A percentile compares a stretch with the other conserved stretches of the same genome.
phyloP scores from a whole-genome alignment of 106 monocot genomes.

The Apostasia ramifera region DNA sequence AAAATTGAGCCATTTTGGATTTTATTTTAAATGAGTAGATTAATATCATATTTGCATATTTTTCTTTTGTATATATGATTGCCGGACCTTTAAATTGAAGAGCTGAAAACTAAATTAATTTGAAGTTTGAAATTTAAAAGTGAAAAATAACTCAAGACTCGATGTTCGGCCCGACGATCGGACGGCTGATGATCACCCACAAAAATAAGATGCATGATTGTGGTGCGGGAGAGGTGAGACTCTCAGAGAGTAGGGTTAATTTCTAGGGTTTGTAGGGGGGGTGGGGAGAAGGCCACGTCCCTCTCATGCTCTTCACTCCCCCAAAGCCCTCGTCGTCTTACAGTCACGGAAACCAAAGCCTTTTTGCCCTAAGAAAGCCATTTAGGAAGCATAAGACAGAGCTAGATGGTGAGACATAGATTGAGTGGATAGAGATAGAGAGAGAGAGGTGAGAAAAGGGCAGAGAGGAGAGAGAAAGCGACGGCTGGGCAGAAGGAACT shows the following conservation, averaged over 20 bases:
- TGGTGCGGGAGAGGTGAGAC: too few relatives aligned
- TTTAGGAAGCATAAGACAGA: neutral
- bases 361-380: neutral
- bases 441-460: slow-evolving; percentile 4
- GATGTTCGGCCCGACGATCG: too few relatives aligned
- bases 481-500: slow-evolving; percentile 21
- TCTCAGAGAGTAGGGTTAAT: neutral
- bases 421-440: neutral
- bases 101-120: too few relatives aligned
- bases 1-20: too few relatives aligned
- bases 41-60: too few relatives aligned
- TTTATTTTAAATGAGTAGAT: too few relatives aligned
- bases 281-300: slow-evolving; percentile 9
- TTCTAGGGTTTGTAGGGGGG: slow-evolving; percentile 9
- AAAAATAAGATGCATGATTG: too few relatives aligned
- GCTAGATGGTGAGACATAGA: neutral
- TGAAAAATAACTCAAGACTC: too few relatives aligned
- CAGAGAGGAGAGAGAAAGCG: slow-evolving; percentile 23
- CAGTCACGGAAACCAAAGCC: slow-evolving; percentile 19
- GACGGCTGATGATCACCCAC: too few relatives aligned
- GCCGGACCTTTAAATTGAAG: too few relatives aligned
- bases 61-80: too few relatives aligned
- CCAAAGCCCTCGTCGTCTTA: slow-evolving; percentile 2
- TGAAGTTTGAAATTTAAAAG: too few relatives aligned
- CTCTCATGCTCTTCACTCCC: slow-evolving; percentile 5